These are phyloP conservation scores for Elymus sibiricus DNA, from an alignment of 176 grass and related monocot species.

Conservation along the genomic window DNA sequence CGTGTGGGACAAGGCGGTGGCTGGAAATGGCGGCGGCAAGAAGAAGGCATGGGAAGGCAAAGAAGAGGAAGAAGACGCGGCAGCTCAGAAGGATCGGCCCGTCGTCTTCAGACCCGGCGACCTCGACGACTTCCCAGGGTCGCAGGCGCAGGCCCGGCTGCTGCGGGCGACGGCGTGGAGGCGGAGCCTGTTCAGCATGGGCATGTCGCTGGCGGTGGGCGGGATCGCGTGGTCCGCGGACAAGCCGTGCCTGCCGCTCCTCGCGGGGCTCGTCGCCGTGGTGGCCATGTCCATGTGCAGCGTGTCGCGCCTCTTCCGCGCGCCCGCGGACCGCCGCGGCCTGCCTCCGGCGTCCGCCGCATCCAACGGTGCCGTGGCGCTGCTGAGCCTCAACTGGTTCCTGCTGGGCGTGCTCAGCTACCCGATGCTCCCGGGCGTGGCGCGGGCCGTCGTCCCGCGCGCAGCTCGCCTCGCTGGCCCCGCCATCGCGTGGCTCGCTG, in stretches of 20 bases:
- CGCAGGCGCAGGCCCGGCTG: not conserved
- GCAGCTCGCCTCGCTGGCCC: not conserved
- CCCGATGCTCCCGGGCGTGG: slow-evolving; percentile 39
- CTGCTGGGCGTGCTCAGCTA: slow-evolving; percentile 49
- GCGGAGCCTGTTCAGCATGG: slow-evolving; percentile 47
- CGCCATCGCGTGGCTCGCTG: slow-evolving; percentile 11
- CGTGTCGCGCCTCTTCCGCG: slow-evolving; percentile 38
- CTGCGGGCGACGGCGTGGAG: slow-evolving; percentile 11
- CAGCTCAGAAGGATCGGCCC: not conserved
- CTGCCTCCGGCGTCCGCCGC: not conserved
- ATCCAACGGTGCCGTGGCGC: slow-evolving; percentile 34
- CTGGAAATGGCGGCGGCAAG: not conserved
- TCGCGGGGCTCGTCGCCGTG: slow-evolving; percentile 50
- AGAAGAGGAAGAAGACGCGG: not conserved
- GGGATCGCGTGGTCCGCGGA: slow-evolving; percentile 40
- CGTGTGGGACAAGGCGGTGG: slow-evolving; percentile 3
- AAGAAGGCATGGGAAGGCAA: not conserved
- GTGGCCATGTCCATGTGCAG: slow-evolving; percentile 56
- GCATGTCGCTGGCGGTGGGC: slow-evolving; percentile 54
- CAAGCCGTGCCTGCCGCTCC: slow-evolving; percentile 48
- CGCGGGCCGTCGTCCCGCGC: slow-evolving; percentile 12
- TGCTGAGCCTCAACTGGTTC: slow-evolving; percentile 73
- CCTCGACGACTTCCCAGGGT: not conserved
- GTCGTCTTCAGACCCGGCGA: not conserved
- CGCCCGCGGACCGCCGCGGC: not conserved